Evolutionary conservation across 306 rosid genomes (phyloP), one percentile per base, ranked within the genome.

Genomic region (Cucumis sativus): DNA sequence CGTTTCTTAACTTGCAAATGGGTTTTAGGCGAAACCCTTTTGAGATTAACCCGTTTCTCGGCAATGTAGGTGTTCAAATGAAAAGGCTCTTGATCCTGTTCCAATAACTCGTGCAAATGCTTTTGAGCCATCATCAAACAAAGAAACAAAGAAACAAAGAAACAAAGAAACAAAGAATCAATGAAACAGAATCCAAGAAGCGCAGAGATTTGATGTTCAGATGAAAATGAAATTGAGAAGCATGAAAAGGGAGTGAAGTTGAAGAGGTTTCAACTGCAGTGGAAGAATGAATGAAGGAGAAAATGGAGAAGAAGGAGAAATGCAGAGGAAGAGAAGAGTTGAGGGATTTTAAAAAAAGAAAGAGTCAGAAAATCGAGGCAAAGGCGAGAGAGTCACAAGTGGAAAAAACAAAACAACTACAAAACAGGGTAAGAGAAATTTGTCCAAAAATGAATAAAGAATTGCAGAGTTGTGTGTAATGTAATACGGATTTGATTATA

Each of bases 41-140:
- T 86, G 17, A 90, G 74, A 30, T 82, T 82, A 62, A 20, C 74
- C 3, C 81, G 88, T 52, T 78, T 80, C 39, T 90, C 81, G 1
- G 89, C 87, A 84, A 90, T 86, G 92, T 85, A 86, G 71, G 56
- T 76, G 23, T 76, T 82, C 28, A 90, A 88, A 76, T 79, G 80
- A 78, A 90, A 90, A 6, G 92, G 96, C 10, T 90, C 96, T 82
- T 90, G 96, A 35, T 88, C 96, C 77, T 90, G 85, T 60, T 80
- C 35, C 1, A 90, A 86, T 9, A 90, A 81, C 77, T 90, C 83
- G 66, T 80, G 89, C 13, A 90, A 76, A 79, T 72, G 37, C 82
- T 83, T 90, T 16, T 84, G 90, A 28, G 89, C 72, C 96, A 88
- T 88, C 78, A 59, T 70, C 40, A 14, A 51, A 10, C 28, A 12